Percentiles rank a stretch among this genome's conserved stretches.
phyloP scores from a whole-genome alignment of 768 basidiomycete species.

The Amanita fuliginea region DNA sequence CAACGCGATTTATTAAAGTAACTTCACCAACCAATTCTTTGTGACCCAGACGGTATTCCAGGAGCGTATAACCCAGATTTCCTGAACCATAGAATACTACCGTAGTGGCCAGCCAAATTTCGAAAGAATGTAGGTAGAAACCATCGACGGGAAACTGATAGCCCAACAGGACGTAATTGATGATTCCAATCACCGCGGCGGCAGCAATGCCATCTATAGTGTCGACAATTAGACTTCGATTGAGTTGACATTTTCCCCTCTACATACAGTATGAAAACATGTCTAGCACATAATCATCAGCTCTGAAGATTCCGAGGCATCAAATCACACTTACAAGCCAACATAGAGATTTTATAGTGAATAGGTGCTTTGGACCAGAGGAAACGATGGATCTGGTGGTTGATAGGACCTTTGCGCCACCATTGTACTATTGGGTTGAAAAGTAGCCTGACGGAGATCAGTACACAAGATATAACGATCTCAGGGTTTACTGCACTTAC shows the following conservation, averaged over 20 bases:
- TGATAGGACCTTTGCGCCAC: conserved; percentile 72
- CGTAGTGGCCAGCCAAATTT: conserved; percentile 69
- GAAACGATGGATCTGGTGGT: conserved; percentile 61
- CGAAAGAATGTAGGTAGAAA: conserved; percentile 71
- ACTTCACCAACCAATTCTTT: conserved; percentile 29
- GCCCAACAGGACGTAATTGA: conserved; percentile 70
- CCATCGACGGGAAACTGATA: conserved; percentile 65
- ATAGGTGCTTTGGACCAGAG: conserved; percentile 66
- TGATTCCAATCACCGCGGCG: conserved; percentile 49
- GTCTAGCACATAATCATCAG: conserved; percentile 17
- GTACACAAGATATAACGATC: conserved; percentile 18
- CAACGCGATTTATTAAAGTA: conserved; percentile 6
- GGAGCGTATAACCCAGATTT: conserved; percentile 56
- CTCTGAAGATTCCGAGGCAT: conserved; percentile 3
- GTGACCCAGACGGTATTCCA: conserved; percentile 64
- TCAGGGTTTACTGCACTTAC: conserved; percentile 26
- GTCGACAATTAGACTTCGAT: not conserved
- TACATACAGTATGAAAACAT: conserved; percentile 43
- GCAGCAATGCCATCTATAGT: conserved; percentile 48
- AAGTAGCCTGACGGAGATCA: conserved; percentile 38
- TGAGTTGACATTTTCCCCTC: not conserved
- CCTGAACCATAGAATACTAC: conserved; percentile 73
- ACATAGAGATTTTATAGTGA: conserved; percentile 76
- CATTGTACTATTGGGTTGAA: conserved; percentile 77
- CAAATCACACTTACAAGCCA: conserved; percentile 38